phyloP scores from a whole-genome alignment of 75 land plant species.

The Selaginella tamariscina region DNA sequence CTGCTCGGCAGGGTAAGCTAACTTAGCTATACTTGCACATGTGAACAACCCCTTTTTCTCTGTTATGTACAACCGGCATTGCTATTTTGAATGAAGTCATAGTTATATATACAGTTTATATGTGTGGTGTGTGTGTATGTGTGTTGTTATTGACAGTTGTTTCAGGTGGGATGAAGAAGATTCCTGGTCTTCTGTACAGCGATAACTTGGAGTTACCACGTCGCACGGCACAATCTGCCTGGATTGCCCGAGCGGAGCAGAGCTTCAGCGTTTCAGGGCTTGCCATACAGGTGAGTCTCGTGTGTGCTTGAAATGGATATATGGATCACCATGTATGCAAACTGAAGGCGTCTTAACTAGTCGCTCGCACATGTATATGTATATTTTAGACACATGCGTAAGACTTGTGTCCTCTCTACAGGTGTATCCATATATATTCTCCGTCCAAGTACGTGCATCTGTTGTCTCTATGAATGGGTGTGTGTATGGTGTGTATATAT shows the following conservation, averaged over 20 bases:
- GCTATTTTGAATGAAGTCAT: too few species aligned
- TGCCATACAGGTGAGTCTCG: slow-evolving; percentile 68
- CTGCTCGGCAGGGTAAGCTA: slow-evolving; percentile 74
- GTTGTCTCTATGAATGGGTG: not conserved
- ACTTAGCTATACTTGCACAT: not conserved
- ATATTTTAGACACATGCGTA: slow-evolving; percentile 2
- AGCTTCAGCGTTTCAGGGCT: slow-evolving; percentile 50
- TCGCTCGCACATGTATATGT: slow-evolving; percentile 5
- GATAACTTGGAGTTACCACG: slow-evolving; percentile 51
- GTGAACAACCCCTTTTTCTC: not conserved
- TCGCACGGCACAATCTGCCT: slow-evolving; percentile 48
- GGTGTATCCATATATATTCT: too few species aligned
- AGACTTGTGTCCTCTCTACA: not conserved
- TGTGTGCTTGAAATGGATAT: too few species aligned
- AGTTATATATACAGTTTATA: too few species aligned
- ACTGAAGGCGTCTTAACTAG: not conserved
- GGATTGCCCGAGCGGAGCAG: slow-evolving; percentile 59
- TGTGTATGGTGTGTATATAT: not conserved
- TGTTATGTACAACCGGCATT: not conserved
- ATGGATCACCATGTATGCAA: slow-evolving; percentile 4
- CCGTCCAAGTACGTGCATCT: not conserved
- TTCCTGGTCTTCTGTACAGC: slow-evolving; percentile 56
- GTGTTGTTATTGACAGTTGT: slow-evolving; percentile 15
- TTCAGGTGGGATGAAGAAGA: slow-evolving; percentile 51
- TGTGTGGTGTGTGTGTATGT: too few species aligned